Evolutionary conservation across 2,329 filamentous ascomycete species (phyloP), one percentile per base, ranked within the genome.

Genomic region (Penicillium sumatraense): DNA sequence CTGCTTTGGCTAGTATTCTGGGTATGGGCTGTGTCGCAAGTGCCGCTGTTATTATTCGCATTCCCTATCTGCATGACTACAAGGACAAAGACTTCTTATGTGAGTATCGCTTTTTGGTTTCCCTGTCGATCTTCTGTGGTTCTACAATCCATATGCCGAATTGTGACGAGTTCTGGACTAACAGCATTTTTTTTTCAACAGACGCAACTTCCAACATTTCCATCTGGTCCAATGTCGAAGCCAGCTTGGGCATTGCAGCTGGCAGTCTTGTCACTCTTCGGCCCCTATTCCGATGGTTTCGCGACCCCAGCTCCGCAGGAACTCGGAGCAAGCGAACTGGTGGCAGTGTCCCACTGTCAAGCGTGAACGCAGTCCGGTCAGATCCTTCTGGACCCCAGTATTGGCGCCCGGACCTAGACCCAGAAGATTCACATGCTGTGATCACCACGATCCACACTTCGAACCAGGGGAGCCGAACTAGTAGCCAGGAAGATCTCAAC

Each of bases 1-100:
- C 78, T 6, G 77, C 82, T 2, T 72, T 86, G 20, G 79, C 80
- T 9, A 74, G 76, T 5, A 77, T 87, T 41, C 70, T 88, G 47
- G 77, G 77, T 6, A 79, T 87, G 72, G 86, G 83, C 24, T 84
- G 84, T 61, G 75, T 80, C 60, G 70, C 70, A 8, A 73, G 72
- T 48, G 66, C 71, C 35, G 72, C 70, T 36, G 72, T 74, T 35
- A 71, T 74, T 21, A 61, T 74, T 44, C 71, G 72, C 16, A 73
- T 74, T 40, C 71, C 72, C 8, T 74, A 64, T 48, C 62, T 74
- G 13, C 68, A 72, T 26, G 54, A 63, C 11, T 74, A 72, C 48
- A 72, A 68, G 48, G 62, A 68, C 23, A 3, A 14, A 0, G 68
- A 73, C 29, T 73, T 74, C 49, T 62, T 74, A 38, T 73, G 72